Evolutionary conservation across 345 rosid genomes (phyloP), one percentile per base, ranked within the genome.

Genomic region (Bruguiera gymnorhiza): DNA sequence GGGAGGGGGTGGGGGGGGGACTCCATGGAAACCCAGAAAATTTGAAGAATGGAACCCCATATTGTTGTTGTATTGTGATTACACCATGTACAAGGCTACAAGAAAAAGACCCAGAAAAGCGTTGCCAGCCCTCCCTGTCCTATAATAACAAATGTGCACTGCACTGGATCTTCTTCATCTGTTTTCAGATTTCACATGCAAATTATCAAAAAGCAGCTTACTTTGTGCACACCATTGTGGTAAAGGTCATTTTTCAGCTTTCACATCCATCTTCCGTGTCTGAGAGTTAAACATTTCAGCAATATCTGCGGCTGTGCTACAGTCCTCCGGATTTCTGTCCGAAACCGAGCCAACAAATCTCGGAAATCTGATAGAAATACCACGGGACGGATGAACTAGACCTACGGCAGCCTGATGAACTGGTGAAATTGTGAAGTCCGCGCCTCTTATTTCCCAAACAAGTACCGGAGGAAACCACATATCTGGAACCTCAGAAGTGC

Each of bases 401-500:
- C 98, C 94, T 55, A 86, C 43, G n/a, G 88, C 96, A 0, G 92
- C 97, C 55, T 79, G 79, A 82, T 90, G 96, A 67, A 86, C 92
- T 1, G 92, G 97, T 5, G 93, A 93, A n/a, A 93, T 68, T 10
- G 96, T 90, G 26, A 93, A 84, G 73, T 93, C 97, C 18, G 97
- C 97, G 36, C 93, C 96, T 75, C 85, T 83, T 63, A 90, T 84
- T 81, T 83, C 93, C 97, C 98, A 93, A 18, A 90, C 94, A 26
- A 81, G 76, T 71, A 85, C 90, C 5, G 93, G 78, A 6, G 88
- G 55, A 75, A 93, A 89, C 98, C 98, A 90, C 86, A 85, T 72
- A 66, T 90, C 93, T 3, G 97, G 92, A 48, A 69, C 83, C 85
- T 93, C 97, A 6, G 73, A 84, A 24, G 97, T 93, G 67, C 78